Evolutionary conservation across 495 filamentous ascomycete genomes (phyloP).

Genomic region (Lepraria neglecta): DNA sequence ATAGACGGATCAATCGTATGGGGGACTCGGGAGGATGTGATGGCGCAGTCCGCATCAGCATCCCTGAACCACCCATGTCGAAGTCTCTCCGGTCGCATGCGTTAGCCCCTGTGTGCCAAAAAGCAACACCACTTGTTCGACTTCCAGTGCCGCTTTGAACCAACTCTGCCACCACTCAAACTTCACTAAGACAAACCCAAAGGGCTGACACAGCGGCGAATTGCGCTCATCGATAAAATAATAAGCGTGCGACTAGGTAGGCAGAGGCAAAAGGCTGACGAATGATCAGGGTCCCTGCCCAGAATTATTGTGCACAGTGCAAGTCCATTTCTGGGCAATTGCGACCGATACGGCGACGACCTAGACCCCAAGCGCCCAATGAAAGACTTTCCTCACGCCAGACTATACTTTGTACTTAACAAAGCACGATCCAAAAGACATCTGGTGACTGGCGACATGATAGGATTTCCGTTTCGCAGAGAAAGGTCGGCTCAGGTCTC

Average conservation of each 20-base stretch:
- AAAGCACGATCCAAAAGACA: too few relatives aligned
- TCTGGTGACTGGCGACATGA: too few relatives aligned
- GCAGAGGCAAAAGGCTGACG: conserved; percentile 13
- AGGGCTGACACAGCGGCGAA: conserved; percentile 6
- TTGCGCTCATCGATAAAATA: conserved; percentile 1
- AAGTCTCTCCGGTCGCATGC: conserved; percentile 26
- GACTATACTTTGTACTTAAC: neutral
- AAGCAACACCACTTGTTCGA: conserved; percentile 22
- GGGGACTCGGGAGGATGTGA: conserved; percentile 29
- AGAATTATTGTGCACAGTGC: conserved; percentile 8
- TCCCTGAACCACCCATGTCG: conserved; percentile 15
- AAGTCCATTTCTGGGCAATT: conserved; percentile 23
- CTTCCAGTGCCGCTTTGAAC: conserved; percentile 26
- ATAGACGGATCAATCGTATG: conserved; percentile 25
- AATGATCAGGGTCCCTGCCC: neutral
- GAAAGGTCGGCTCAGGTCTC: too few relatives aligned
- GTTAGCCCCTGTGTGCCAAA: conserved; percentile 18
- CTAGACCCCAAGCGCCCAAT: conserved; percentile 12
- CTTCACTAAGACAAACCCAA: neutral
- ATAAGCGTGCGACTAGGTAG: conserved; percentile 17
- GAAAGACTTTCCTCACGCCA: conserved; percentile 7
- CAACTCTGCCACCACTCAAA: neutral
- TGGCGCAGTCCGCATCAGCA: conserved; percentile 28
- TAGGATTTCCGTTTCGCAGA: too few relatives aligned
- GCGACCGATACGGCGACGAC: conserved; percentile 7